Percentiles rank a stretch among this genome's conserved stretches.
Conservation (phyloP, 169 alveolate species). For the Cystoisospora suis region DNA sequence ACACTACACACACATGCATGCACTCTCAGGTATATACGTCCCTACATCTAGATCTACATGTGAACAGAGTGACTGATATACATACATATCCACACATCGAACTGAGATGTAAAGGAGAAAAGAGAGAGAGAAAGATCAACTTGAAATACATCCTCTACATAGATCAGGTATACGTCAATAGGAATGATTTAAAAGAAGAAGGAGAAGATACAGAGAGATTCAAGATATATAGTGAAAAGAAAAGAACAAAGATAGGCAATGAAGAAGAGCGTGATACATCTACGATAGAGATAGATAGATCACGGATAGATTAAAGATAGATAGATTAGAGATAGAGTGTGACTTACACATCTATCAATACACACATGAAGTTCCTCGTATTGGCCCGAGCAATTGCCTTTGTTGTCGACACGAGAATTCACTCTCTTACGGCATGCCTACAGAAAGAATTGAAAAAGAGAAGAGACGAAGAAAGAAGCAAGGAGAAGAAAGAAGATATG, state of each 20-base stretch:
- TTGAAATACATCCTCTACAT: no score
- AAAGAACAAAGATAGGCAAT: neutral
- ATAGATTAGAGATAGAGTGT: neutral
- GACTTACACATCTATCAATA: slow-evolving; percentile 77
- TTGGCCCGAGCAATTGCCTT: slow-evolving; percentile 79
- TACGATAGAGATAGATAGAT: no score
- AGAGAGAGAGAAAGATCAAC: no score
- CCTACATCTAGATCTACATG: no score
- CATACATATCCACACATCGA: no score
- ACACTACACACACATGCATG: neutral
- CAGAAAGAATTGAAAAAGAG: neutral
- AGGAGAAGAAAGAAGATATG: neutral
- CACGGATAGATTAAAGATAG: neutral
- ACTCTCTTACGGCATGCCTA: slow-evolving; percentile 75
- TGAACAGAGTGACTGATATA: no score
- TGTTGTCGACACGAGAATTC: slow-evolving; percentile 74
- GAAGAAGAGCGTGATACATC: no score
- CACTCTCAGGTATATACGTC: neutral
- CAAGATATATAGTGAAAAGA: neutral
- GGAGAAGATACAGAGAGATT: neutral
- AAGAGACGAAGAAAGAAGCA: neutral
- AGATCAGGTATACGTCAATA: neutral
- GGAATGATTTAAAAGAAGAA: neutral
- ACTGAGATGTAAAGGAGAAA: no score
- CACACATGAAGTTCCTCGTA: slow-evolving; percentile 77